phyloP scores from a whole-genome alignment of 805 yeast genomes.

The Danielia reshetovae region DNA sequence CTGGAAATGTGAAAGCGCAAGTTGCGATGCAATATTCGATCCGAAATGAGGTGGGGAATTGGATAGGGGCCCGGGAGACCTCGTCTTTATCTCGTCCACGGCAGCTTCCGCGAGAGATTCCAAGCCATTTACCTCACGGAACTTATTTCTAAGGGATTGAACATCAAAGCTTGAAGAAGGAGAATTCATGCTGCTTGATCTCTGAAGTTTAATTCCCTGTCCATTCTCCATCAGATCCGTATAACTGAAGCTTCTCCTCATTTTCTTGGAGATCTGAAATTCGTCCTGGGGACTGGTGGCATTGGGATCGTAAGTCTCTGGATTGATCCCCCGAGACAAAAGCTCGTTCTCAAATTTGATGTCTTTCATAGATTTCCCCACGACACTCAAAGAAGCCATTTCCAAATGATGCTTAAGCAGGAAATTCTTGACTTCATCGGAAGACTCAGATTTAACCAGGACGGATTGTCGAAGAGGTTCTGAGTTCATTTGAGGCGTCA shows the following conservation, averaged over 20 bases:
- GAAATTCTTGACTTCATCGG: conserved; percentile 2
- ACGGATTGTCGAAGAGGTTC: not conserved
- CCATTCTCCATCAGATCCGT: conserved; percentile 2
- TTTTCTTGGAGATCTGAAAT: not conserved
- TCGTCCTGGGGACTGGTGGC: not conserved
- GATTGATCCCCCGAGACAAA: conserved; percentile 49
- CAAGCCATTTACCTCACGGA: conserved; percentile 15
- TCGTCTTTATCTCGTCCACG: conserved; percentile 21
- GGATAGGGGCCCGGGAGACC: not conserved
- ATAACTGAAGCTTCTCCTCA: conserved; percentile 13
- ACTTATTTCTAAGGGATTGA: conserved; percentile 11
- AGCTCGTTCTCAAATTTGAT: conserved; percentile 49
- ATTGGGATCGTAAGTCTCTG: conserved; percentile 25
- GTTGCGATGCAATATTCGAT: not conserved
- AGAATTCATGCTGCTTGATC: conserved; percentile 20
- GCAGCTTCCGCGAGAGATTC: conserved; percentile 36
- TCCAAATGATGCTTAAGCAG: conserved; percentile 46
- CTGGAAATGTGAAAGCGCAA: not conserved
- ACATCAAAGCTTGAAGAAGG: conserved; percentile 8
- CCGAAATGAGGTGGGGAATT: not conserved
- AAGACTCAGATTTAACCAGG: not conserved
- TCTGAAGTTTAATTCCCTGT: conserved; percentile 5
- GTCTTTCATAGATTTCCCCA: conserved; percentile 51
- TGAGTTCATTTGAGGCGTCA: not conserved
- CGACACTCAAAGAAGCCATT: conserved; percentile 52